Evolutionary conservation across 495 filamentous ascomycete species (phyloP), one percentile per base, ranked within the genome.

Genomic region (Darksidea phi): DNA sequence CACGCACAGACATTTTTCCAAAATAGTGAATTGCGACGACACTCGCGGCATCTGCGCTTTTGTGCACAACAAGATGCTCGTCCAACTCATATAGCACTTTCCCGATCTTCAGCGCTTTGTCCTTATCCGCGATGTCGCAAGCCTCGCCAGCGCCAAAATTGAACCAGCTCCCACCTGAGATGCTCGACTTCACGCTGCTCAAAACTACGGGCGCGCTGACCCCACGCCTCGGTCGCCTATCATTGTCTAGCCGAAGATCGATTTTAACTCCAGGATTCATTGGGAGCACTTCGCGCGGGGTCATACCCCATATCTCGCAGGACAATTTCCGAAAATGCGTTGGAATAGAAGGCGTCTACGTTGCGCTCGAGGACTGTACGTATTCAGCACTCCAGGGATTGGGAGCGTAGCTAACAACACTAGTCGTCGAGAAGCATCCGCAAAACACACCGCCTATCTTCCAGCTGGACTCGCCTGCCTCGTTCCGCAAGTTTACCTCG

Each of bases 311-410:
- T 75, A 74, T 98, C 52, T 84, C 91, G 15, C 93, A 90, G 54
- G 94, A 98, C 77, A 86, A 88, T 64, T 75, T 93, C 62, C 73
- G 74, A 24, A 82, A 84, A 36, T 80, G 88, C 63, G 84, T 86
- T 6, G 68, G 81, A 6, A 77, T 91, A 42, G 75, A 73, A 18
- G 89, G 88, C 48, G 77, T 90, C 23, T 95, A 93, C 72, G 77
- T 91, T 57, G 90, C 88, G 12, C 73, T 97, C 12, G 94, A 98
- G 80, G 95, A 98, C 73, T 98, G 94, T 97, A 76, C 76, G 87
- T 81, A 36, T n/a, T 48, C 72, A 75, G 54, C 75, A 21, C 41
- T 67, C n/a, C 67, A 69, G 63, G 20, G 3, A 0, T 6, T 8
- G 38, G 10, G 17, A 12, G 15, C 20, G 45, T 36, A 24, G 12